Evolutionary conservation across 148 eudicot species (phyloP), one percentile per base, ranked within the genome.

Genomic region (Pharnaceum exiguum): DNA sequence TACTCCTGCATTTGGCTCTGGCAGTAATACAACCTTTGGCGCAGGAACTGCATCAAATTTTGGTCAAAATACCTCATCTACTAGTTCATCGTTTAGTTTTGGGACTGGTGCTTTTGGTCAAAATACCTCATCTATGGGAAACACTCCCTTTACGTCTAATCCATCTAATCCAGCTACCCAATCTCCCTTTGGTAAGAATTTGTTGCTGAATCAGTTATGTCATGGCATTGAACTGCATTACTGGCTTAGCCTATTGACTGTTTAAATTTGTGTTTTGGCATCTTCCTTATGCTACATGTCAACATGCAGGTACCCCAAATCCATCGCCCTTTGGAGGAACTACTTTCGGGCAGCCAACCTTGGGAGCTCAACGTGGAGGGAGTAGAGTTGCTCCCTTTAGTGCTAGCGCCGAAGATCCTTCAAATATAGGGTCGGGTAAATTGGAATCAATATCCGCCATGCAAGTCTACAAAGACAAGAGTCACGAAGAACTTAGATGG

Each of bases 401-500:
- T 6, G 71, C 85, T 44, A 83, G 90, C 53, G 63, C 81, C 38
- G 96, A 89, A 53, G 71, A n/a, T n/a, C n/a, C n/a, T n/a, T n/a
- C 68, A 31, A 94, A 83, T 56, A 47, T 65, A 33, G 69, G 71
- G 29, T 47, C 75, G 60, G 94, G 80, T 31, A 93, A 88, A 70
- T 80, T 93, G 62, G 95, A 83, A 68, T 93, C 98, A 24, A 81
- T 93, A 66, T 93, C 98, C 30, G 98, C 96, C 40, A 85, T 93
- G 96, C 77, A 79, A 54, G 90, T 68, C 24, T 81, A 88, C 81
- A 93, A 88, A 71, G 95, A 88, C 19, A 93, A 88, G 78, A 93
- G 96, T 77, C 96, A 85, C 59, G 98, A 93, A 73, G 98, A 88
- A 71, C 74, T 93, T 57, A 81, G 96, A 62, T 93, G 98, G 98